Evolutionary conservation across 2,329 filamentous ascomycete genomes (phyloP).

Genomic region (Alternaria consortialis): DNA sequence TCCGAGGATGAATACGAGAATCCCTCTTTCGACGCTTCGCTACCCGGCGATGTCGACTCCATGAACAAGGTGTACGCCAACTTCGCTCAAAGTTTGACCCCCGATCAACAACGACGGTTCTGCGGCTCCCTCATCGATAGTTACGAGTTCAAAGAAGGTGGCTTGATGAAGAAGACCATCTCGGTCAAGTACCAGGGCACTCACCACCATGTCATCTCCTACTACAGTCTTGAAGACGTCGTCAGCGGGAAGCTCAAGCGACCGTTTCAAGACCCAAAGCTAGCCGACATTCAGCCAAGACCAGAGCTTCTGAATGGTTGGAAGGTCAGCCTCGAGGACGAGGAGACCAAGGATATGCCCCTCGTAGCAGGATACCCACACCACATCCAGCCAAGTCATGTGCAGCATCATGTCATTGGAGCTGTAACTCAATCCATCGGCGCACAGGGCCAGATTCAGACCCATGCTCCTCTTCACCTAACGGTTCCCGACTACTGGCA

Average conservation of each 20-base stretch:
- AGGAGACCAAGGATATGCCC: conserved; percentile 48
- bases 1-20: conserved; percentile 49
- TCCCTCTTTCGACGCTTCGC: conserved; percentile 29
- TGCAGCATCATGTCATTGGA: conserved; percentile 39
- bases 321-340: conserved; percentile 51
- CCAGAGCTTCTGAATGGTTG: conserved; percentile 47
- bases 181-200: conserved; percentile 78
- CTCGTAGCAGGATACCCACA: conserved; percentile 41
- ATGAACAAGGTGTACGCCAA: conserved; percentile 48
- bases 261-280: conserved; percentile 46
- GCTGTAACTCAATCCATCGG: conserved; percentile 33
- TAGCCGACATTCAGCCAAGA: conserved; percentile 46
- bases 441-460: conserved; percentile 35
- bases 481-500: conserved; percentile 47
- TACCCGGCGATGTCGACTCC: conserved; percentile 36
- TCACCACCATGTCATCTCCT: conserved; percentile 86
- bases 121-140: conserved; percentile 89
- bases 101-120: conserved; percentile 66
- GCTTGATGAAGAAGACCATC: conserved; percentile 92
- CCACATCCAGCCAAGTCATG: conserved; percentile 39
- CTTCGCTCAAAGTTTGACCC: conserved; percentile 51
- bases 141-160: conserved; percentile 83
- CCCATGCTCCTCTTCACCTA: conserved; percentile 40
- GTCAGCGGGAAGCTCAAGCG: conserved; percentile 50
- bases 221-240: conserved; percentile 87